phyloP scores from a whole-genome alignment of 352 stramenopile species.

The Globisporangium radiosum region DNA sequence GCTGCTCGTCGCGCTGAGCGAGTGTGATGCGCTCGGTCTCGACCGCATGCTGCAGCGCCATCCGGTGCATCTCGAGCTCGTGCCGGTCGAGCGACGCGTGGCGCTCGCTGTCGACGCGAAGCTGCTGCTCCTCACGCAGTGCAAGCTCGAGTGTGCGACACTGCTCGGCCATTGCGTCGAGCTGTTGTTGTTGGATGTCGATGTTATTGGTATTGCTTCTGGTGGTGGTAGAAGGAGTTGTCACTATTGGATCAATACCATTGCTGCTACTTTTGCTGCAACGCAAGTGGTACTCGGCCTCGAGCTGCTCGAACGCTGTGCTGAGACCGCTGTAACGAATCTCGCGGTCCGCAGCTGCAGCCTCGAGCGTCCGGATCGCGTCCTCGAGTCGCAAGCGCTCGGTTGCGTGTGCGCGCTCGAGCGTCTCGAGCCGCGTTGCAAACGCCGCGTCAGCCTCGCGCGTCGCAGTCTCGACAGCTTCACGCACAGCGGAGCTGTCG shows the following conservation, averaged over 20 bases:
- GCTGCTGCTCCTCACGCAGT: slow-evolving; percentile 14
- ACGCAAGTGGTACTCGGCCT: slow-evolving; percentile 23
- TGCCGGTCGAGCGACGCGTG: slow-evolving; percentile 20
- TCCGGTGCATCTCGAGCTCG: slow-evolving; percentile 23
- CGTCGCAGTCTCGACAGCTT: background rate
- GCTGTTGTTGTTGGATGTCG: background rate
- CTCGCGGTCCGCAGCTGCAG: slow-evolving; percentile 28
- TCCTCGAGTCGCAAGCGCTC: slow-evolving; percentile 29
- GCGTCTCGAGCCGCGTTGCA: slow-evolving; percentile 13
- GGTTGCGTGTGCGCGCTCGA: slow-evolving; percentile 9
- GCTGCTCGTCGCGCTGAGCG: slow-evolving; percentile 17
- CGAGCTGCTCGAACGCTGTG: slow-evolving; percentile 45
- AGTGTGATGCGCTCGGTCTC: slow-evolving; percentile 17
- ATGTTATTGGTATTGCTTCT: slow-evolving; percentile 3
- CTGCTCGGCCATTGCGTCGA: background rate
- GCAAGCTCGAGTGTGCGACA: slow-evolving; percentile 12
- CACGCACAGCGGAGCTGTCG: background rate
- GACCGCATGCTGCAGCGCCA: slow-evolving; percentile 12
- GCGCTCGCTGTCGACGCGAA: slow-evolving; percentile 19
- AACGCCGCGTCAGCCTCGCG: background rate
- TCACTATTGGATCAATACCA: no score
- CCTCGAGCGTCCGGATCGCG: slow-evolving; percentile 20
- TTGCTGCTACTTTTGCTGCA: no score
- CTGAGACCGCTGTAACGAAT: slow-evolving; percentile 36
- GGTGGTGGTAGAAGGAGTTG: no score